These are phyloP conservation scores for Sporothrix pseudoabietina DNA, from an alignment of 2,329 filamentous ascomycete genomes.

Conservation along the genomic window DNA sequence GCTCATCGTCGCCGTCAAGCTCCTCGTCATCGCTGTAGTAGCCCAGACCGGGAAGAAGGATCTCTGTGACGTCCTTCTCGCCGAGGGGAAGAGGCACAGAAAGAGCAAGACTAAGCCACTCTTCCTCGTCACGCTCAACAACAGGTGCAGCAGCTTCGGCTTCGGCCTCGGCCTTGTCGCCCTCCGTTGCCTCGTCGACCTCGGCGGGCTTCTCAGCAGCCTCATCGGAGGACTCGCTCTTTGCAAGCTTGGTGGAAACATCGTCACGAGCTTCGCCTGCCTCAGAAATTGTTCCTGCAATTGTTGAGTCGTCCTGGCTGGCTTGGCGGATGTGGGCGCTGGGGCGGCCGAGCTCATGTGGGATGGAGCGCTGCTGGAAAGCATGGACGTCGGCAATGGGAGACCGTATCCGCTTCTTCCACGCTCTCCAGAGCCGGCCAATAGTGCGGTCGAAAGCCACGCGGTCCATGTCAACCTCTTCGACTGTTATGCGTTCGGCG, in stretches of 20 bases:
- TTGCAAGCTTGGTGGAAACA: conserved; percentile 24
- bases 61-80: conserved; percentile 73
- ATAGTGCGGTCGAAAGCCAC: conserved; percentile 86
- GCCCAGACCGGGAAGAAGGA: conserved; percentile 73
- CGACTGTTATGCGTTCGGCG: conserved; percentile 73
- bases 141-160: background rate
- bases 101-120: conserved; percentile 51
- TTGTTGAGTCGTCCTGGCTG: conserved; percentile 44
- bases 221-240: conserved; percentile 11
- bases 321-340: conserved; percentile 44
- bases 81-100: conserved; percentile 69
- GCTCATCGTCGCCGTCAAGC: conserved; percentile 45
- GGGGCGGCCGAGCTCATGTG: conserved; percentile 49
- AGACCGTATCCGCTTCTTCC: conserved; percentile 81
- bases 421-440: conserved; percentile 88
- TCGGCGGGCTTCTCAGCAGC: conserved; percentile 23
- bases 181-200: background rate
- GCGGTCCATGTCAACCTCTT: conserved; percentile 90
- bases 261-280: conserved; percentile 4
- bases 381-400: conserved; percentile 52
- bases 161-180: background rate
- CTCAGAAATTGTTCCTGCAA: conserved; percentile 45
- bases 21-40: conserved; percentile 65
- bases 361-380: conserved; percentile 52
- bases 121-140: conserved; percentile 41